Conservation (phyloP, 768 basidiomycete species). For the Fistulinella prunicolor region DNA sequence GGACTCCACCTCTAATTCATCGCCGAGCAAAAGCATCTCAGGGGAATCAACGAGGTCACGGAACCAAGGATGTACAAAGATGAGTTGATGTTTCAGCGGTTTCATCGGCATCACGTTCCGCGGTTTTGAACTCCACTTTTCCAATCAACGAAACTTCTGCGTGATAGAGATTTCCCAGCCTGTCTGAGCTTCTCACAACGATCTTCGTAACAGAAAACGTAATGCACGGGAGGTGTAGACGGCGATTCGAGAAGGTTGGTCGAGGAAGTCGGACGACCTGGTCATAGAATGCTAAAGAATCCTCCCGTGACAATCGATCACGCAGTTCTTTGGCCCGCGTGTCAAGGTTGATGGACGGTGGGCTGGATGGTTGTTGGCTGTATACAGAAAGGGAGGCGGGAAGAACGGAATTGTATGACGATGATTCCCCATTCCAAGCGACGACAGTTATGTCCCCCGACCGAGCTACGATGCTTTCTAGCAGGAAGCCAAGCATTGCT, state of each 20-base stretch:
- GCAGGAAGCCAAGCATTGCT: background rate
- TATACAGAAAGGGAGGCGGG: background rate
- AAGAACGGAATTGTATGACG: background rate
- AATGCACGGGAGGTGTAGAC: slow-evolving; percentile 2
- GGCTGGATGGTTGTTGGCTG: background rate
- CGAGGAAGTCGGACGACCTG: background rate
- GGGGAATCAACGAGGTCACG: background rate
- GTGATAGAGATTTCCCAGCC: background rate
- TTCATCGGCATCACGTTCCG: background rate
- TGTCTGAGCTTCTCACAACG: background rate
- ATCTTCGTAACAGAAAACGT: background rate
- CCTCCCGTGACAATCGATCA: background rate
- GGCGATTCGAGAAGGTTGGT: background rate
- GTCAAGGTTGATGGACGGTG: slow-evolving; percentile 1
- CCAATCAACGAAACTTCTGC: background rate
- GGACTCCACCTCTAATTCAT: background rate
- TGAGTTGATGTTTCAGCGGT: background rate
- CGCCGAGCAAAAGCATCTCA: background rate
- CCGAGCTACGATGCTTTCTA: background rate
- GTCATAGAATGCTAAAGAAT: background rate
- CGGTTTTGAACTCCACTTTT: slow-evolving; percentile 3
- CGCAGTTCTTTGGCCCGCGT: background rate
- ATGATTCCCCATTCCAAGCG: slow-evolving; percentile 1
- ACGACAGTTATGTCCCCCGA: background rate
- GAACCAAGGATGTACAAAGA: slow-evolving; percentile 12